Percentiles rank a stretch among this genome's conserved stretches.
Conservation (phyloP, 2,329 filamentous ascomycete species). For the Phialophora tarda region DNA sequence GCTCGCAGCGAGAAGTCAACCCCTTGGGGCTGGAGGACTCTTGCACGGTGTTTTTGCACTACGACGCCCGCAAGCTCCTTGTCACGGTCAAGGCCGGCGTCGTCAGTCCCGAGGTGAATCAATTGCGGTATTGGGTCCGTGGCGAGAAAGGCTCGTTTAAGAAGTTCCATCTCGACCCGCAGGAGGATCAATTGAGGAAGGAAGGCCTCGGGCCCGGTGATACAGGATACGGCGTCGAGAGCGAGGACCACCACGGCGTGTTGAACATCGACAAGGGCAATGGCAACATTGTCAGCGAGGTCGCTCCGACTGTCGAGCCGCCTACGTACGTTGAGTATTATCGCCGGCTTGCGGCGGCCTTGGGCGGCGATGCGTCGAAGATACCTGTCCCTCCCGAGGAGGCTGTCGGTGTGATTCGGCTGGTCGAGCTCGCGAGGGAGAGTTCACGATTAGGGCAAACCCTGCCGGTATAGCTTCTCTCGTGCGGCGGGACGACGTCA, state of each 20-base stretch:
- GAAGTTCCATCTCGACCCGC: conserved; percentile 73
- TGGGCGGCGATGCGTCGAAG: conserved; percentile 56
- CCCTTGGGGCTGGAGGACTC: conserved; percentile 55
- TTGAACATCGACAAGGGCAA: conserved; percentile 61
- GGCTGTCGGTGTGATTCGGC: conserved; percentile 59
- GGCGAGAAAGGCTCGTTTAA: conserved; percentile 76
- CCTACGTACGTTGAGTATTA: conserved; percentile 74
- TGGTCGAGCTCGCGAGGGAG: conserved; percentile 62
- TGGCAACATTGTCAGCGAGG: conserved; percentile 56
- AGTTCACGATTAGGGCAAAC: conserved; percentile 60
- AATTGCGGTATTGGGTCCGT: conserved; percentile 77
- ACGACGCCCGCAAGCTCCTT: conserved; percentile 57
- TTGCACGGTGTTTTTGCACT: conserved; percentile 69
- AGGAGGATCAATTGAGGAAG: conserved; percentile 73
- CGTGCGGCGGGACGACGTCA: too few relatives aligned
- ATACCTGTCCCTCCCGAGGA: conserved; percentile 62
- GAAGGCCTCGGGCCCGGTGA: conserved; percentile 67
- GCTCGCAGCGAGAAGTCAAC: conserved; percentile 68
- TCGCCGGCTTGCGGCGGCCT: conserved; percentile 57
- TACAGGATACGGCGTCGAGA: conserved; percentile 68
- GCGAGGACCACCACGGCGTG: conserved; percentile 61
- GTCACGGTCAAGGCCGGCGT: conserved; percentile 73
- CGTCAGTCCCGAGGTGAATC: conserved; percentile 70
- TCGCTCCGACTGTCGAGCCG: conserved; percentile 65
- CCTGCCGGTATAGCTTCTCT: conserved; percentile 34